Base-by-base conservation (phyloP, 495 filamentous ascomycete species). In the Aspergillus baeticus region DNA sequence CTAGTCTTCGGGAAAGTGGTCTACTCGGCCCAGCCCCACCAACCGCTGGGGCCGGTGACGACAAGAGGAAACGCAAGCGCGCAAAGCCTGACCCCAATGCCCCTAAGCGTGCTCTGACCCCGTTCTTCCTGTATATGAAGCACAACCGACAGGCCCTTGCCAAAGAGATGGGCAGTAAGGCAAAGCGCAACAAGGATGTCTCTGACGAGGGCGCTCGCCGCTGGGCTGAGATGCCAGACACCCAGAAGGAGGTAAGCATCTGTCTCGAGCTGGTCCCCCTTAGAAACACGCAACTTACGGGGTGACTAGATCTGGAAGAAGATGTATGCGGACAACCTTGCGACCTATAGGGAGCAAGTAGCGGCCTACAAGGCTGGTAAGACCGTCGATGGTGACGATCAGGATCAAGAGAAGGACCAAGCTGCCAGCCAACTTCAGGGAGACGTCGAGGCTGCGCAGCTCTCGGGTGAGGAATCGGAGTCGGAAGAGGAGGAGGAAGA, bases 121-220 rank as follows among this genome's bases (percentile, higher is more conserved):
- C 94, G 0, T 97, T 91, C 74, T 96, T 98, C 77, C 76, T 97
- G 33, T 98, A 89, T 76, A 90, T 94, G 78, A 85, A 94, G 63
- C 84, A 84, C 33, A 91, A 90, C 41, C 88, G 94, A 23, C 72
- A 80, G 17, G 82, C 83, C 64, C 92, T 98, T 58, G 85, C 85
- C 21, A 77, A 74, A 7, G 91, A 96, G 55, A 77, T 98, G 17
- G 90, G 87, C 11, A 64, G 79, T 2, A 76, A 82, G 34, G 82
- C 84, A 3, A 84, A 83, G 54, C 89, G 91, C 58, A 88, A 87
- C 58, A 88, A 87, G 61, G 87, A 93, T 45, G 86, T 96, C 14
- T 81, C 88, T 57, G 84, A 87, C 20, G 91, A 96, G 72, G 89
- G 90, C 8, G 91, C 87, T 54, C 81, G 80, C 45, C 82, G 93